These are phyloP conservation scores for Skeletonema costatum DNA, from an alignment of 108 stramenopile genomes.

Conservation along the genomic window DNA sequence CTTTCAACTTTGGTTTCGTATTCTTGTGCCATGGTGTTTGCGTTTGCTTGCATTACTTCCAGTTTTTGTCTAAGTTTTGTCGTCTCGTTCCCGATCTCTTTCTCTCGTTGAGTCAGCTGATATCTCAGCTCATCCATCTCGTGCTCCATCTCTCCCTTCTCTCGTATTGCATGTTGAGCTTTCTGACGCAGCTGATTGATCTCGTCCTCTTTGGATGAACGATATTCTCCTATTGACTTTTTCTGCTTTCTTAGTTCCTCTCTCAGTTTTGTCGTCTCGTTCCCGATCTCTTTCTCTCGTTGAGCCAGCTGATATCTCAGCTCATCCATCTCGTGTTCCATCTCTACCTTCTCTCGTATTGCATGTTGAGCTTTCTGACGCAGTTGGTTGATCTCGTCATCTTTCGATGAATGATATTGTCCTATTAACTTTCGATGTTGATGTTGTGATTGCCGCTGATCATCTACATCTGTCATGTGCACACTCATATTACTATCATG, in stretches of 20 bases:
- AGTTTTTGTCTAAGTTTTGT: slow-evolving; percentile 9
- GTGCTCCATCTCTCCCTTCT: slow-evolving; percentile 14
- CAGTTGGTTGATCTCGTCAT: slow-evolving; percentile 5
- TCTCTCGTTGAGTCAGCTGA: slow-evolving; percentile 8
- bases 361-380: slow-evolving; percentile 2
- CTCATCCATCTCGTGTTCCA: background rate
- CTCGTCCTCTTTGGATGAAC: slow-evolving; percentile 8
- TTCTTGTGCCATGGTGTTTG: slow-evolving; percentile 6
- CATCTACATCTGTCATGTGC: background rate
- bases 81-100: slow-evolving; percentile 14
- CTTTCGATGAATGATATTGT: slow-evolving; percentile 5
- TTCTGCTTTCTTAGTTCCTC: slow-evolving; percentile 18
- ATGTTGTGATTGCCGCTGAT: background rate
- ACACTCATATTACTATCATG: background rate
- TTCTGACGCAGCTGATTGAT: slow-evolving; percentile 1
- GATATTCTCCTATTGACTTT: background rate
- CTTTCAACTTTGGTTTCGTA: slow-evolving; percentile 14
- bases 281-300: slow-evolving; percentile 19
- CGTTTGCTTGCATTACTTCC: background rate
- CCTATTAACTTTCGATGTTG: background rate
- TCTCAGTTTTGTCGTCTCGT: slow-evolving; percentile 4
- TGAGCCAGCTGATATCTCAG: slow-evolving; percentile 8
- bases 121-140: slow-evolving; percentile 12
- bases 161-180: background rate
- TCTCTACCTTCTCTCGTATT: slow-evolving; percentile 7